A percentile compares a stretch with the other conserved stretches of the same genome.
Evolutionary conservation across 2,329 filamentous ascomycete genomes (phyloP).

Genomic region (Teratosphaeria epicoccoides): DNA sequence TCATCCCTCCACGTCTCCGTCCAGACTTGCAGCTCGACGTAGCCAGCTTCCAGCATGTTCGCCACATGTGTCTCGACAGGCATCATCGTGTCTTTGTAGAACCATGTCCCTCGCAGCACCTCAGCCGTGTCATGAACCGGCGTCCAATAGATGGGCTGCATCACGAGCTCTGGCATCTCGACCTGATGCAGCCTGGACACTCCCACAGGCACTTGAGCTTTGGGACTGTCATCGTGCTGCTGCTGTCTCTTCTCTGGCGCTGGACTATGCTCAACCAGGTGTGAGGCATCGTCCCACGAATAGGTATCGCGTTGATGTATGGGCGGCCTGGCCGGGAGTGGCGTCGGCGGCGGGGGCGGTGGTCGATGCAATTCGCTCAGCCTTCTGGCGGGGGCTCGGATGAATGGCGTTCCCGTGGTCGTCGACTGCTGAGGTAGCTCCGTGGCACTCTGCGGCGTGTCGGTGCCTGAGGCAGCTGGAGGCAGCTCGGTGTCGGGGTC

Average conservation of each 20-base stretch:
- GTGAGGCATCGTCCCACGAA: conserved; percentile 35
- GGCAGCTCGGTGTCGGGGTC: conserved; percentile 7
- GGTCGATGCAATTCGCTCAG: conserved; percentile 9
- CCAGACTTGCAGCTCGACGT: conserved; percentile 75
- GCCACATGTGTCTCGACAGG: conserved; percentile 77
- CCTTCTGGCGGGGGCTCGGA: conserved; percentile 36
- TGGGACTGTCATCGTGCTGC: conserved; percentile 25
- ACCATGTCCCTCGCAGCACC: conserved; percentile 86
- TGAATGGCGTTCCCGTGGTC: conserved; percentile 41
- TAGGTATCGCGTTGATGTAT: conserved; percentile 37
- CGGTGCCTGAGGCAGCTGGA: conserved; percentile 1
- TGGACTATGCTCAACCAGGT: conserved; percentile 21
- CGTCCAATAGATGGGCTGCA: conserved; percentile 98
- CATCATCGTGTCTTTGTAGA: conserved; percentile 90
- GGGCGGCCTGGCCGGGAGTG: too few relatives aligned
- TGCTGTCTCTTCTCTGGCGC: conserved; percentile 13
- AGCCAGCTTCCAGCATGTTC: conserved; percentile 87
- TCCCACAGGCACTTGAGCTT: conserved; percentile 66
- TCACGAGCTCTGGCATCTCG: conserved; percentile 62
- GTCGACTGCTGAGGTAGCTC: conserved; percentile 10
- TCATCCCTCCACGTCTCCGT: conserved; percentile 89
- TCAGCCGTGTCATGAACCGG: conserved; percentile 79
- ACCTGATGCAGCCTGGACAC: conserved; percentile 85
- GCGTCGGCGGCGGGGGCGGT: too few relatives aligned
- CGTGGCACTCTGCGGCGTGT: conserved; percentile 1